Conservation (phyloP, 306 rosid genomes). For the Acacia confusa region DNA sequence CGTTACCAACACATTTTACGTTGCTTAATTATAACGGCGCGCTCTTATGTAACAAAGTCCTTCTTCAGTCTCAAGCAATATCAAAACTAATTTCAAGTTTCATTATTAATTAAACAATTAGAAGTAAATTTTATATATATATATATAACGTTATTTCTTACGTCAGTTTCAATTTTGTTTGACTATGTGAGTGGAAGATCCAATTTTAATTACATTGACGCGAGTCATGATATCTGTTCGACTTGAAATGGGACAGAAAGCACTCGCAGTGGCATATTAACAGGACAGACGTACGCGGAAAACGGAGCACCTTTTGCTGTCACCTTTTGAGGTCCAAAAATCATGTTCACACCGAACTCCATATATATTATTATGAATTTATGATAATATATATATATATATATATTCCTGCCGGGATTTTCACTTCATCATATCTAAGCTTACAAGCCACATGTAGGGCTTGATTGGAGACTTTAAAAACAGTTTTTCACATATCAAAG, state of each 20-base stretch:
- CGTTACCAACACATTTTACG: background rate
- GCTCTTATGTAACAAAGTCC: background rate
- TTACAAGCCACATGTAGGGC: background rate
- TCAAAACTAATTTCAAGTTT: background rate
- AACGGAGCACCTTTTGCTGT: background rate
- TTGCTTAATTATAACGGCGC: slow-evolving; percentile 1
- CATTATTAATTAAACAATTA: background rate
- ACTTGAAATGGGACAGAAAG: background rate
- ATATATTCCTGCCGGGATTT: background rate
- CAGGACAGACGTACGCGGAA: slow-evolving; percentile 29
- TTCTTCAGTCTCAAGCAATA: background rate
- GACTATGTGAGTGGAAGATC: background rate
- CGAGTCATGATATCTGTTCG: background rate
- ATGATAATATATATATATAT: too few relatives aligned
- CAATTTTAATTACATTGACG: background rate
- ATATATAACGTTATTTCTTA: background rate
- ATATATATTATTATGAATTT: background rate
- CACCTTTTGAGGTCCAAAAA: background rate
- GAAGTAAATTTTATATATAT: background rate
- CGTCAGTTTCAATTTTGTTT: background rate
- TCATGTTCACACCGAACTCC: slow-evolving; percentile 25
- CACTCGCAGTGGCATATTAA: background rate
- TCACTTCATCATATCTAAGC: background rate
- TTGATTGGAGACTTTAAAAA: too few relatives aligned
- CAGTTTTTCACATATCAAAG: too few relatives aligned